These are phyloP conservation scores for Pyrenochaeta sp. DNA, from an alignment of 2,329 filamentous ascomycete genomes.

Conservation along the genomic window DNA sequence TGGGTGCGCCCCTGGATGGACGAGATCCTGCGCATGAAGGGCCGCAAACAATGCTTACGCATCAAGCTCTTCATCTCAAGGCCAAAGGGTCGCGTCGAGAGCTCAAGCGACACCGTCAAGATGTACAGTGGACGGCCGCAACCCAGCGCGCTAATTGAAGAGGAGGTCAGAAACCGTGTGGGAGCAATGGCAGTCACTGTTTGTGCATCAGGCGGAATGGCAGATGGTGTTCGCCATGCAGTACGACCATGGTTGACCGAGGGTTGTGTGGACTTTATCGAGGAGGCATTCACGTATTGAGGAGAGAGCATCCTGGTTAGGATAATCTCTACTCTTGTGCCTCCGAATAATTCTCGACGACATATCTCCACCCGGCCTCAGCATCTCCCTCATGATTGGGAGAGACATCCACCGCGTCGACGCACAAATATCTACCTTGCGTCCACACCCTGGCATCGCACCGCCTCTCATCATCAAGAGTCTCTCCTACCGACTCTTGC, in stretches of 20 bases:
- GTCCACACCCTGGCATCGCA: too few species aligned
- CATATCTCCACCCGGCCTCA: neutral
- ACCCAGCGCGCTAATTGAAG: constrained; percentile 63
- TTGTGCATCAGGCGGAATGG: constrained; percentile 70
- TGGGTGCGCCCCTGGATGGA: constrained; percentile 75
- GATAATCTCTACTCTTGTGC: neutral
- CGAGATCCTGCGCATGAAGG: constrained; percentile 67
- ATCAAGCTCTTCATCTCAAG: constrained; percentile 71
- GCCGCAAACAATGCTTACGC: constrained; percentile 65
- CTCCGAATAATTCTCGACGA: neutral
- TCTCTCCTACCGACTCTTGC: neutral
- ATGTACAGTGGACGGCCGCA: constrained; percentile 69
- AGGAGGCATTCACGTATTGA: constrained; percentile 72
- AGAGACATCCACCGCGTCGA: too few species aligned
- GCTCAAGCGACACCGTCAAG: constrained; percentile 66
- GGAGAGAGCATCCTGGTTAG: neutral
- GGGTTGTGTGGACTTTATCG: constrained; percentile 67
- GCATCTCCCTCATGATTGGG: neutral
- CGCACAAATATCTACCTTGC: too few species aligned
- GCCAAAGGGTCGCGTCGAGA: constrained; percentile 64
- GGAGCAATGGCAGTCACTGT: constrained; percentile 70
- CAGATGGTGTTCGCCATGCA: constrained; percentile 67
- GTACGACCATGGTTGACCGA: constrained; percentile 61
- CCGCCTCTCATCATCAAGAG: neutral
- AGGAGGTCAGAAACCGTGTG: constrained; percentile 63